These are phyloP conservation scores for Combretum micranthum DNA, from an alignment of 345 rosid genomes.

Conservation along the genomic window DNA sequence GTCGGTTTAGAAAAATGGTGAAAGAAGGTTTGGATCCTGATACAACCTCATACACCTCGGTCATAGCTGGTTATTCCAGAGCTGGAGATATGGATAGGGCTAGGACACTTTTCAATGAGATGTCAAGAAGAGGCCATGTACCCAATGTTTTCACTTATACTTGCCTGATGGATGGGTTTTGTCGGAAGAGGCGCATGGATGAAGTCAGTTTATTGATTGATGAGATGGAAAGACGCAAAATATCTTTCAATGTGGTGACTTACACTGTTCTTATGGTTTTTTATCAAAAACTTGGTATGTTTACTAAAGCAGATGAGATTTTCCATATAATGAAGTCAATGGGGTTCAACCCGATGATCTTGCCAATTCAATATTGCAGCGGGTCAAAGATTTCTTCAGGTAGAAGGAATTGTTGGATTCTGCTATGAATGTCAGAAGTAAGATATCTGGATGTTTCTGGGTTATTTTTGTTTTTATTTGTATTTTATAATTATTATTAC, in stretches of 20 bases:
- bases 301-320: constrained; percentile 25
- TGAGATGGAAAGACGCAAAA: constrained; percentile 28
- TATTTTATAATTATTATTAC: no score
- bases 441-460: no score
- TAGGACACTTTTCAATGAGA: constrained; percentile 22
- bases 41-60: constrained; percentile 26
- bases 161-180: constrained; percentile 42
- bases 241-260: constrained; percentile 33
- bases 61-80: constrained; percentile 39
- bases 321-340: constrained; percentile 35
- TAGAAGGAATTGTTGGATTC: no score
- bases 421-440: no score
- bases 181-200: constrained; percentile 34
- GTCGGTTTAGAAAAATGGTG: constrained; percentile 32
- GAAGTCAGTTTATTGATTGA: constrained; percentile 23
- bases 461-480: no score
- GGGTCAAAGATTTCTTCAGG: no score
- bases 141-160: constrained; percentile 44
- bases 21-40: constrained; percentile 34
- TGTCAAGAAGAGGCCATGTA: constrained; percentile 18
- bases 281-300: constrained; percentile 21
- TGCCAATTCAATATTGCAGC: constrained; percentile 1
- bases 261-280: constrained; percentile 34
- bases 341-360: constrained; percentile 23
- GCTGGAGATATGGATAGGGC: constrained; percentile 36